Conservation (phyloP, 2,329 filamentous ascomycete species). For the Teratosphaeria epicoccoides region DNA sequence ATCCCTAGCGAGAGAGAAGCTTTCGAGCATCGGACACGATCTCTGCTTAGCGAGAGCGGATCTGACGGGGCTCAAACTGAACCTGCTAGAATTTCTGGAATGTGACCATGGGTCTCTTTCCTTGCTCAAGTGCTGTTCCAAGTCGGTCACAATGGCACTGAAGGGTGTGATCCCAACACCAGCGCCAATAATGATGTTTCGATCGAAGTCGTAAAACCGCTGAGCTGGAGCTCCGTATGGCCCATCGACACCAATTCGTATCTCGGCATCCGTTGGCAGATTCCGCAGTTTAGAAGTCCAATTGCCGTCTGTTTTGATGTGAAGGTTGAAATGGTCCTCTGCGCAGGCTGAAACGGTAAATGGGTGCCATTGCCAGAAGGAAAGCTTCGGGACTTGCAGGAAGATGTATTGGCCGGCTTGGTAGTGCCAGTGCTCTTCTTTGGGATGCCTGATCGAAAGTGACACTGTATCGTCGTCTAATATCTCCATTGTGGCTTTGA, state of each 20-base stretch:
- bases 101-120: conserved; percentile 14
- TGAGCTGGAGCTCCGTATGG: conserved; percentile 50
- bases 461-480: conserved; percentile 45
- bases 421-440: conserved; percentile 42
- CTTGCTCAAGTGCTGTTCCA: conserved; percentile 32
- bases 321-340: conserved; percentile 42
- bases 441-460: conserved; percentile 40
- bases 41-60: neutral
- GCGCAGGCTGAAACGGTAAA: conserved; percentile 49
- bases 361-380: conserved; percentile 49
- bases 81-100: conserved; percentile 1
- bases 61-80: neutral
- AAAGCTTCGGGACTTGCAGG: conserved; percentile 44
- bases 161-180: conserved; percentile 51
- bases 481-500: conserved; percentile 39
- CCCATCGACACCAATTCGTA: conserved; percentile 46
- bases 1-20: no score
- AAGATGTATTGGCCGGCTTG: conserved; percentile 50
- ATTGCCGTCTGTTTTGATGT: conserved; percentile 50
- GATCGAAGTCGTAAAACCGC: conserved; percentile 48
- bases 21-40: no score
- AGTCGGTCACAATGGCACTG: conserved; percentile 45
- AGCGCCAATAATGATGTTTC: conserved; percentile 45
- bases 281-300: conserved; percentile 42
- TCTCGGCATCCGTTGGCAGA: conserved; percentile 31